Evolutionary conservation across 257 asterid species (phyloP).

Genomic region (Solanum etuberosum): DNA sequence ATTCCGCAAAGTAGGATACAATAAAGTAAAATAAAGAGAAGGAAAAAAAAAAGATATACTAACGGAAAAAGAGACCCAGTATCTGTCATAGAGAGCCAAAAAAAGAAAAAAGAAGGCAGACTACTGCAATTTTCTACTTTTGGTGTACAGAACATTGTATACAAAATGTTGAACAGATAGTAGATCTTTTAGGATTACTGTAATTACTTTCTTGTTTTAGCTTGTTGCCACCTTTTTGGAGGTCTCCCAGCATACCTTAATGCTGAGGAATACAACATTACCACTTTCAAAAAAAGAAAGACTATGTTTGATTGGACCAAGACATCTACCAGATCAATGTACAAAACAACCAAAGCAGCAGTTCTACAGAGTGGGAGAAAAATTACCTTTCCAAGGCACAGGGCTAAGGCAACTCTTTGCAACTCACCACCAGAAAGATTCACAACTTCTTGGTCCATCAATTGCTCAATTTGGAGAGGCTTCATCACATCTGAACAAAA

Average conservation of each 20-base stretch:
- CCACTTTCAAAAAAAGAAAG: neutral
- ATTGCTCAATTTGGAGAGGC: slow-evolving; percentile 95
- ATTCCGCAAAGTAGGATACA: neutral
- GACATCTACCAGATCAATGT: neutral
- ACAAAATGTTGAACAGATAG: neutral
- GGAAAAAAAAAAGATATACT: neutral
- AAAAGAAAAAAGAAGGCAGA: neutral
- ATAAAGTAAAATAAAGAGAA: neutral
- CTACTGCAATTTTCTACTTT: neutral
- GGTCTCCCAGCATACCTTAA: neutral
- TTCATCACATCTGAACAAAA: slow-evolving; percentile 93
- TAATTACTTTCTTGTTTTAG: neutral
- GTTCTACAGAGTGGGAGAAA: neutral
- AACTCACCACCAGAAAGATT: slow-evolving; percentile 99
- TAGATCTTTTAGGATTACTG: neutral
- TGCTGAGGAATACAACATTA: neutral
- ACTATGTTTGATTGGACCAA: neutral
- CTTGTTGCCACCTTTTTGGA: neutral
- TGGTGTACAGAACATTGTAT: neutral
- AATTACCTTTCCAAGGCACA: slow-evolving; percentile 92
- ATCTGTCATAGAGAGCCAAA: neutral
- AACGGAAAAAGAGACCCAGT: neutral
- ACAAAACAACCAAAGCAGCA: neutral
- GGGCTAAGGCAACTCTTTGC: slow-evolving; percentile 86
- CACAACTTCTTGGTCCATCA: slow-evolving; percentile 95